Evolutionary conservation across 2,329 filamentous ascomycete genomes (phyloP), one percentile per base, ranked within the genome.

Genomic region (Cladosporium sp.): DNA sequence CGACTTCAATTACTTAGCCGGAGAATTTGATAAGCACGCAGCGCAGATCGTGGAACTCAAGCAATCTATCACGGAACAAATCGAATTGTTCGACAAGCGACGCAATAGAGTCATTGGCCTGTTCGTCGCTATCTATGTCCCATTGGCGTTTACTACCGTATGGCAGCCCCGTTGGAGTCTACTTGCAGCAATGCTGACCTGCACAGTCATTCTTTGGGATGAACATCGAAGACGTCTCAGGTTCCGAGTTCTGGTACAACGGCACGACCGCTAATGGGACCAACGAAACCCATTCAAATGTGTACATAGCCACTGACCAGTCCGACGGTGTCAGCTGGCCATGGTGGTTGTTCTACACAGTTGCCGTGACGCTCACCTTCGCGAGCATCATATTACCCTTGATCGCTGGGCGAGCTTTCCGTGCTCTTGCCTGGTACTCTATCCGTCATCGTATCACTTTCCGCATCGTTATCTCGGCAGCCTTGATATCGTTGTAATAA

Each of bases 161-260:
- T n/a, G 38, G 7, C 3, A 5, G 5, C 15, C 37, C 8, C 3
- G 2, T 39, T 6, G 5, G 14, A n/a, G n/a, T n/a, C 9, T 5
- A 30, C 5, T 5, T 30, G 5, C 5, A 30, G 28, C n/a, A 9
- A 39, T 17, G 15, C 25, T 28, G 11, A 39, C 6, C 5, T 15
- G 7, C n/a, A n/a, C 38, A 55, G 51, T 55, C 51, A 3, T 45
- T 55, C 12, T 55, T 55, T 15, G 51, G 51, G 14, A 55, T 55
- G 51, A 55, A 55, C n/a, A 55, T 55, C 38, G 38, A 34, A 38
- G 38, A 45, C 14, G 7, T 5, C 1, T 54, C 51, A 7, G 7
- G 8, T 7, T 11, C 7, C 4, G n/a, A 15, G 1, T n/a, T 15
- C 20, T 43, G 38, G 51, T 30, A 11, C 17, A 55, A 55, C 25